A percentile compares a stretch with the other conserved stretches of the same genome.
Evolutionary conservation across 169 alveolate genomes (phyloP).

Genomic region (Theileria parva): DNA sequence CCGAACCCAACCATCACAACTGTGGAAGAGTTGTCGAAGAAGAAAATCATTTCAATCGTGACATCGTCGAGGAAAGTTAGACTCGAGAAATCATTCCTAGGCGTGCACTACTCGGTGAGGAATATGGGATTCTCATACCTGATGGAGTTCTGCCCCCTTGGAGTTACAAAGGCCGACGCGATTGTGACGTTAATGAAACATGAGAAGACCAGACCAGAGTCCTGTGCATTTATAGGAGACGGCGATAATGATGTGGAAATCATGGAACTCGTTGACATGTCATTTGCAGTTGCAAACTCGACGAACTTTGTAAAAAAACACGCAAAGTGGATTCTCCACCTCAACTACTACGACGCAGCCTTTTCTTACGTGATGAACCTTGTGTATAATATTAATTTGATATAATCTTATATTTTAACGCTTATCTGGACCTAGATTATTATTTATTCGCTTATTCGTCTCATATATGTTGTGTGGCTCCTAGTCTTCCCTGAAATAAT

Average conservation of each 20-base stretch:
- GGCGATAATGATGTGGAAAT: conserved; percentile 64
- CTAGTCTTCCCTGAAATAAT: not conserved
- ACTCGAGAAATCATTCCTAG: not conserved
- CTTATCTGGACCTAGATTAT: not conserved
- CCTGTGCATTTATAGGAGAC: conserved; percentile 61
- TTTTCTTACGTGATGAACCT: conserved; percentile 36
- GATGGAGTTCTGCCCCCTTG: conserved; percentile 16
- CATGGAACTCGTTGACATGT: conserved; percentile 47
- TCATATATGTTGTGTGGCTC: not conserved
- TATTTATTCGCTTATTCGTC: not conserved
- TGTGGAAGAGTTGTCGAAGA: conserved; percentile 11
- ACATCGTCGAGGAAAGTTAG: not conserved
- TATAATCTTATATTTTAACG: not conserved
- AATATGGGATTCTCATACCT: conserved; percentile 4
- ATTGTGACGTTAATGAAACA: conserved; percentile 33
- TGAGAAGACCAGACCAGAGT: conserved; percentile 2
- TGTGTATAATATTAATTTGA: conserved; percentile 29
- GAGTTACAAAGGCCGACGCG: conserved; percentile 52
- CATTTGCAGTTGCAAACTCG: conserved; percentile 62
- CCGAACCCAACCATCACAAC: conserved; percentile 30
- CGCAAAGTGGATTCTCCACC: conserved; percentile 53
- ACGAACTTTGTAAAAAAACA: conserved; percentile 26
- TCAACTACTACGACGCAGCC: conserved; percentile 34
- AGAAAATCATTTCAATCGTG: conserved; percentile 37
- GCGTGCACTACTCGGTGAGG: not conserved